Conservation (phyloP, 345 rosid species). For the Hibiscus tridactylites region DNA sequence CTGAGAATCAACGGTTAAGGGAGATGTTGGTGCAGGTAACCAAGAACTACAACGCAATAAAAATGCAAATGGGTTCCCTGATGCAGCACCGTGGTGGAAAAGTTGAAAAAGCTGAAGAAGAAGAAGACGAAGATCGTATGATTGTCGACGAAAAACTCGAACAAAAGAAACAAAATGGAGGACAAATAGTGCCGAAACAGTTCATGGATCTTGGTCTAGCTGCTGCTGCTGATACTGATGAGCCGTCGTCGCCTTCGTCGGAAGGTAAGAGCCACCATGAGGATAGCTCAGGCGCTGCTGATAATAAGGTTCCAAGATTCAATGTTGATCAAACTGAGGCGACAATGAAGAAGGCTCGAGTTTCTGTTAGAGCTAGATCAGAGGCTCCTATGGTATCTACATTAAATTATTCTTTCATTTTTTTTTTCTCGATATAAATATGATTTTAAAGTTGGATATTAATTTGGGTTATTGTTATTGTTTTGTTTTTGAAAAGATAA, state of each 20-base stretch:
- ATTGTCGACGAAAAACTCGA: conserved; percentile 8
- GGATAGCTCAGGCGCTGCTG: conserved; percentile 24
- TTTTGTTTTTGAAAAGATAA: conserved; percentile 26
- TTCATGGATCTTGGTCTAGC: conserved; percentile 46
- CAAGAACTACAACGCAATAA: conserved; percentile 34
- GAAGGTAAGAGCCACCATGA: neutral
- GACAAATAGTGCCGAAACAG: conserved; percentile 30
- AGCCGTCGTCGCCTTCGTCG: conserved; percentile 34
- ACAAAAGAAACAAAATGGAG: conserved; percentile 19
- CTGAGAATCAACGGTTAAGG: conserved; percentile 46
- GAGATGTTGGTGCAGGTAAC: conserved; percentile 36
- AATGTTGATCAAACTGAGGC: conserved; percentile 58
- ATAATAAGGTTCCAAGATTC: conserved; percentile 33
- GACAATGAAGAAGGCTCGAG: conserved; percentile 64
- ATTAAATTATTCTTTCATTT: neutral
- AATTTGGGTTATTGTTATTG: neutral
- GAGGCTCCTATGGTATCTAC: conserved; percentile 28
- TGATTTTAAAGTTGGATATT: neutral
- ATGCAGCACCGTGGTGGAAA: conserved; percentile 15
- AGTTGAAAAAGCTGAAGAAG: neutral
- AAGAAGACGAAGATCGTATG: neutral
- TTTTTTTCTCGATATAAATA: too few relatives aligned
- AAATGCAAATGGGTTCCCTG: conserved; percentile 30
- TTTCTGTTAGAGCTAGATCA: conserved; percentile 60
- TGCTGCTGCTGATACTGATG: conserved; percentile 18